phyloP scores from a whole-genome alignment of 768 basidiomycete genomes.

The Chiua virens region DNA sequence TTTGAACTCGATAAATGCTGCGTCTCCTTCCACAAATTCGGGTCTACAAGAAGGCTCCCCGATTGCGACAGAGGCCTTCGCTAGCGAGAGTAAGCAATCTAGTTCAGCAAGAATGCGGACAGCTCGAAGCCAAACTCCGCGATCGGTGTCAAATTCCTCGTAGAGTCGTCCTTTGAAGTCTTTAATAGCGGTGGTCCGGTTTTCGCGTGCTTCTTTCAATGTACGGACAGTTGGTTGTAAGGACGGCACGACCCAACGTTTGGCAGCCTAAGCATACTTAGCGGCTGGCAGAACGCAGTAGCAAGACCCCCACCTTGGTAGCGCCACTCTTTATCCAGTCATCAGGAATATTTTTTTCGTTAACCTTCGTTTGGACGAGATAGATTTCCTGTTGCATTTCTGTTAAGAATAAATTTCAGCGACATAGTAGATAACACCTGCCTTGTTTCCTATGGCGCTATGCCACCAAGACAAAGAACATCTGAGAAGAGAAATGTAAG shows the following conservation, averaged over 20 bases:
- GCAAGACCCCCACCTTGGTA: conserved; percentile 62
- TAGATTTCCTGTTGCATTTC: conserved; percentile 75
- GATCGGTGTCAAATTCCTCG: conserved; percentile 79
- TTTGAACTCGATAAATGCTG: conserved; percentile 84
- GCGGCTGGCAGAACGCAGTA: not conserved
- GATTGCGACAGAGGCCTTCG: conserved; percentile 84
- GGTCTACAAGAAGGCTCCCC: conserved; percentile 96
- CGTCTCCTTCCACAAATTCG: conserved; percentile 76
- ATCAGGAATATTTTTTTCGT: conserved; percentile 65
- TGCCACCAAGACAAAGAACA: conserved; percentile 64
- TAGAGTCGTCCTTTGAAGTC: conserved; percentile 80
- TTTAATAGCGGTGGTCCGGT: conserved; percentile 74
- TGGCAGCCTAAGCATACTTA: conserved; percentile 49
- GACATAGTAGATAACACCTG: conserved; percentile 17
- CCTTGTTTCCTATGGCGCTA: conserved; percentile 82
- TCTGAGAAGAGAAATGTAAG: conserved; percentile 38
- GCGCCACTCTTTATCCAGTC: conserved; percentile 80
- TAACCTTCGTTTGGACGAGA: conserved; percentile 70
- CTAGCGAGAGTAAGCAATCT: conserved; percentile 92
- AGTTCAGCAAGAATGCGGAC: conserved; percentile 88
- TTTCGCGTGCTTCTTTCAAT: conserved; percentile 94
- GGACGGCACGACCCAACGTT: conserved; percentile 76
- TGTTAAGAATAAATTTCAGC: not conserved
- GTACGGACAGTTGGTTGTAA: conserved; percentile 70
- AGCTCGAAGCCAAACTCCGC: conserved; percentile 78